Evolutionary conservation across 257 asterid species (phyloP), one percentile per base, ranked within the genome.

Genomic region (Petunia axillaris): DNA sequence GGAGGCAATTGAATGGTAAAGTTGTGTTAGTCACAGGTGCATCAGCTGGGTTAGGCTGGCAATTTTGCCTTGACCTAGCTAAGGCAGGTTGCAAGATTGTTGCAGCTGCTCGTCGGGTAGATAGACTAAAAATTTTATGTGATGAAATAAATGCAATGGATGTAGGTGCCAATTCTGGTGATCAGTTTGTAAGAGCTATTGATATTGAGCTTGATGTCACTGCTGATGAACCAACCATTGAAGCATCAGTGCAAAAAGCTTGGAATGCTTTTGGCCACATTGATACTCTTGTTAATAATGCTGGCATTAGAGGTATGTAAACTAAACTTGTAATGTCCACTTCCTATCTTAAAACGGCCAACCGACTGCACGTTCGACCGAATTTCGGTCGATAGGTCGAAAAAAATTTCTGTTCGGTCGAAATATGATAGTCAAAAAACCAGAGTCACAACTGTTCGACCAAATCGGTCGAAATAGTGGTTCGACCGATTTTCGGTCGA

Each of bases 11-110:
- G 80, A 78, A 73, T 0, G 89, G 80, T 82, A 92, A 90, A 64
- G 87, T 91, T 54, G 97, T 94, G 77, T 74, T 92, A 87, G 92
- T 94, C 36, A 94, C 97, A 38, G 97, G 97, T 59, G 94, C 98
- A 1, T 94, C 98, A 0, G 89, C 97, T 2, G 98, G 98, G 4
- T 83, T 93, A 3, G 98, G 98, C 77, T 87, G 90, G 1, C 90
- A 85, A 3, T 87, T 88, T 85, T 91, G 95, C 83, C 76, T 91
- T 53, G 93, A 94, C 78, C 82, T 94, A 14, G 93, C 92, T 62
- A 86, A 82, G 77, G 93, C 89, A 40, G 97, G 97, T 55, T 94
- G 97, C 88, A 88, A 80, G 73, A 78, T 92, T 10, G 44, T 94
- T 0, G 97, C 91, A 68, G 91, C 94, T 0, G 97, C 98, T 37